These are phyloP conservation scores for Papiliotrema laurentii DNA, from an alignment of 1,284 basidiomycete genomes.

Conservation along the genomic window DNA sequence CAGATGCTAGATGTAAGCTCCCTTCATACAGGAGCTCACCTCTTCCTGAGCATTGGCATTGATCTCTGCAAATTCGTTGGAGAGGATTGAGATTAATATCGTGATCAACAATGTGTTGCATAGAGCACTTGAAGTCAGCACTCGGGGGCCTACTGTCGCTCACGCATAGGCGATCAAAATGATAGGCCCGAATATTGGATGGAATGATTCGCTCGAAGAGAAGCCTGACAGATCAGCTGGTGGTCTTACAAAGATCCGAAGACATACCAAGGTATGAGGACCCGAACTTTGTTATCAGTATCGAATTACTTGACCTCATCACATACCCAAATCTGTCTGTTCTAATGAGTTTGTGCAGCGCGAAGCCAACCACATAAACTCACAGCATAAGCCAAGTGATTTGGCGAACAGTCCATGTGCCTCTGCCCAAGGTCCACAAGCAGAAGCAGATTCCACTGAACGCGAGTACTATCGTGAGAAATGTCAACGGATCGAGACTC, in stretches of 20 bases:
- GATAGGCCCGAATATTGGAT: slow-evolving; percentile 69
- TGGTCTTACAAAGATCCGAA: neutral
- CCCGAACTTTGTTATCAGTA: slow-evolving; percentile 26
- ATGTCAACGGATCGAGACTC: slow-evolving; percentile 9
- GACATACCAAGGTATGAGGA: slow-evolving; percentile 29
- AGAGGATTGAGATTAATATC: slow-evolving; percentile 80
- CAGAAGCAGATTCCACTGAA: slow-evolving; percentile 84
- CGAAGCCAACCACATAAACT: slow-evolving; percentile 47
- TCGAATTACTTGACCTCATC: neutral
- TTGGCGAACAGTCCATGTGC: slow-evolving; percentile 61
- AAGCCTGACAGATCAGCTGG: slow-evolving; percentile 22
- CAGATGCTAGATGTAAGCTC: slow-evolving; percentile 58
- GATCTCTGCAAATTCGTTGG: slow-evolving; percentile 76
- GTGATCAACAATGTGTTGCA: slow-evolving; percentile 47
- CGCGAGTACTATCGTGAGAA: slow-evolving; percentile 32
- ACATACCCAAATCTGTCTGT: slow-evolving; percentile 48
- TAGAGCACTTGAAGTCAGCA: slow-evolving; percentile 22
- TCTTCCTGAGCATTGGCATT: slow-evolving; percentile 76
- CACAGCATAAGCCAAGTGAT: slow-evolving; percentile 60
- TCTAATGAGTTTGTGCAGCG: slow-evolving; percentile 1
- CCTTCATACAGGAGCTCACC: slow-evolving; percentile 45
- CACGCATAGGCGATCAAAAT: slow-evolving; percentile 74
- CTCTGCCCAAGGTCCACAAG: slow-evolving; percentile 67
- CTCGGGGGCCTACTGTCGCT: too few species aligned
- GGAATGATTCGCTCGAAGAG: slow-evolving; percentile 64